Conservation (phyloP, 163 green algal genomes). For the Scenedesmus sp. region DNA sequence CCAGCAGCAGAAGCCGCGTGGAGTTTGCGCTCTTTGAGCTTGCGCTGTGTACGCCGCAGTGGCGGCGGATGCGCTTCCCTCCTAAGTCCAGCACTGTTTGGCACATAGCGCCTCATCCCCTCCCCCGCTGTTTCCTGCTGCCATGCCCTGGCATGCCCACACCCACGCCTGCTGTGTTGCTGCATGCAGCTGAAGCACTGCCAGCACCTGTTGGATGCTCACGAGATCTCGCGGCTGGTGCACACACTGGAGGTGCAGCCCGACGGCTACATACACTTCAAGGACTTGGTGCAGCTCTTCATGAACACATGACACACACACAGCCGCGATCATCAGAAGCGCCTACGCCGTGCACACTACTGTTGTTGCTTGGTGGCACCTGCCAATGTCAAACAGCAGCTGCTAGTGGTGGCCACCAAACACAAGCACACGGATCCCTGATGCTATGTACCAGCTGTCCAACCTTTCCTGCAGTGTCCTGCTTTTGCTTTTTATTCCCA, state of each 20-base stretch:
- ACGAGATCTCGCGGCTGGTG: slow-evolving; percentile 61
- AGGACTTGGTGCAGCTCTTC: slow-evolving; percentile 58
- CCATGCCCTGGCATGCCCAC: background rate
- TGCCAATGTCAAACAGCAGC: background rate
- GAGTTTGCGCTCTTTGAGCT: background rate
- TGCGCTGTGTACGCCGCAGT: background rate
- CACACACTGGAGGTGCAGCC: slow-evolving; percentile 58
- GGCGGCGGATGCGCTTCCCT: no score
- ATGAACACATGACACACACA: slow-evolving; percentile 32
- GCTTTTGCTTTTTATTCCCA: background rate
- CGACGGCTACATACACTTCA: slow-evolving; percentile 62
- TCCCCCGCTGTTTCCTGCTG: background rate
- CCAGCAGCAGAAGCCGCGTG: background rate
- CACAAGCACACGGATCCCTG: no score
- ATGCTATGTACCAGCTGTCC: no score
- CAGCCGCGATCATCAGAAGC: background rate
- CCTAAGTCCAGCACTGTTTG: no score
- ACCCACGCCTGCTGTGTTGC: background rate
- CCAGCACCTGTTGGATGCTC: slow-evolving; percentile 52
- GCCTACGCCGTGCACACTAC: background rate
- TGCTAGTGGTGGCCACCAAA: background rate
- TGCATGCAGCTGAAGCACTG: slow-evolving; percentile 62
- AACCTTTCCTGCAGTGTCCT: background rate
- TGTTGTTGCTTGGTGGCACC: background rate
- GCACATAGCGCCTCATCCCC: no score